Conservation (phyloP, 257 asterid species). For the Echium plantagineum region DNA sequence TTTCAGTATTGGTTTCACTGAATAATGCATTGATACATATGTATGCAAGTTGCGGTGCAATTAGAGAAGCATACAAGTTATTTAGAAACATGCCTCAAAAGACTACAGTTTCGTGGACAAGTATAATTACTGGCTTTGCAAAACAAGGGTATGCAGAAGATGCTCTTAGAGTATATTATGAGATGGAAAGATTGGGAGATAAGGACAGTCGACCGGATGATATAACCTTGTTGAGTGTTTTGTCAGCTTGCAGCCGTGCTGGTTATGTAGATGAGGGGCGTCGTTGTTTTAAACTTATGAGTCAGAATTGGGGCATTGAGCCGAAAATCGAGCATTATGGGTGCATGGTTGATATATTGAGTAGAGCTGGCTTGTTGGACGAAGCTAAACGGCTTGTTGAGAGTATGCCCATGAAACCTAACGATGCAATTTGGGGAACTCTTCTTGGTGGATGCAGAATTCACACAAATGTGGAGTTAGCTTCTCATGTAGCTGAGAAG, state of each 20-base stretch:
- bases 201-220: constrained; percentile 38
- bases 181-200: constrained; percentile 36
- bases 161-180: constrained; percentile 43
- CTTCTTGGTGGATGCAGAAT: constrained; percentile 75
- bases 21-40: constrained; percentile 62
- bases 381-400: constrained; percentile 51
- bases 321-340: constrained; percentile 66
- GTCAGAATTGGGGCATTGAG: constrained; percentile 37
- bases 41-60: constrained; percentile 81
- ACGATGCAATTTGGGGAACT: constrained; percentile 75
- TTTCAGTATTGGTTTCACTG: constrained; percentile 30
- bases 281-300: constrained; percentile 41
- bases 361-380: constrained; percentile 71
- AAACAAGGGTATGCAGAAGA: constrained; percentile 60
- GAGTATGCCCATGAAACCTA: constrained; percentile 72
- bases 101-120: constrained; percentile 65
- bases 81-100: constrained; percentile 38
- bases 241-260: constrained; percentile 75
- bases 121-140: constrained; percentile 63
- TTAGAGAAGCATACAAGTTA: constrained; percentile 39
- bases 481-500: constrained; percentile 39
- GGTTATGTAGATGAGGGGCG: constrained; percentile 57
- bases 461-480: constrained; percentile 46
- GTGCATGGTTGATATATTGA: constrained; percentile 74
- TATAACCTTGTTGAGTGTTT: constrained; percentile 55